phyloP scores from a whole-genome alignment of 2,329 filamentous ascomycete species.

The Rachicladosporium sp. region DNA sequence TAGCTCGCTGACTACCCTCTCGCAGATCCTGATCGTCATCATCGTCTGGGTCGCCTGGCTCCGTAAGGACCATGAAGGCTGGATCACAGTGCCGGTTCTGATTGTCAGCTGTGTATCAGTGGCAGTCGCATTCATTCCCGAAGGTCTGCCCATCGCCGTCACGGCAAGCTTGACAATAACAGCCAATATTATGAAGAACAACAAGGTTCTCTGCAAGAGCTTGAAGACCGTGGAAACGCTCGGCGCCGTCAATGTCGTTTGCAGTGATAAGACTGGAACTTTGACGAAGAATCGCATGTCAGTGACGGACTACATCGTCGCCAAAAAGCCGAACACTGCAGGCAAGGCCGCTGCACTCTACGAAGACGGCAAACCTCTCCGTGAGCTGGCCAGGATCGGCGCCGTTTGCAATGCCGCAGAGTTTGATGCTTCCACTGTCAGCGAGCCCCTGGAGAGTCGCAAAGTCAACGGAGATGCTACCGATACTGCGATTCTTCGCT shows the following conservation, averaged over 20 bases:
- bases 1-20: not conserved
- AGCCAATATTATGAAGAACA: conserved; percentile 63
- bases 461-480: conserved; percentile 65
- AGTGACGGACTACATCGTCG: conserved; percentile 56
- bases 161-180: conserved; percentile 59
- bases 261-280: conserved; percentile 67
- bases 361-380: conserved; percentile 28
- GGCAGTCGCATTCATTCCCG: conserved; percentile 64
- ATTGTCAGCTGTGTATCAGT: conserved; percentile 61
- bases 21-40: conserved; percentile 36
- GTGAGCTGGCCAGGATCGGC: conserved; percentile 48
- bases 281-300: conserved; percentile 39
- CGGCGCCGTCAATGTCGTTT: conserved; percentile 60
- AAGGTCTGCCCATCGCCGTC: conserved; percentile 58
- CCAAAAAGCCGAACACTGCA: conserved; percentile 35
- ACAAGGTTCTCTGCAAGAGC: conserved; percentile 68
- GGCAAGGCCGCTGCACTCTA: conserved; percentile 37
- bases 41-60: conserved; percentile 53
- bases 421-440: conserved; percentile 54
- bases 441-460: conserved; percentile 47
- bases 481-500: conserved; percentile 60
- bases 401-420: conserved; percentile 65
- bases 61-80: conserved; percentile 51
- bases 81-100: conserved; percentile 59
- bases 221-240: conserved; percentile 68